Evolutionary conservation across 1,284 basidiomycete species (phyloP), one percentile per base, ranked within the genome.

Genomic region (Grifola frondosa): DNA sequence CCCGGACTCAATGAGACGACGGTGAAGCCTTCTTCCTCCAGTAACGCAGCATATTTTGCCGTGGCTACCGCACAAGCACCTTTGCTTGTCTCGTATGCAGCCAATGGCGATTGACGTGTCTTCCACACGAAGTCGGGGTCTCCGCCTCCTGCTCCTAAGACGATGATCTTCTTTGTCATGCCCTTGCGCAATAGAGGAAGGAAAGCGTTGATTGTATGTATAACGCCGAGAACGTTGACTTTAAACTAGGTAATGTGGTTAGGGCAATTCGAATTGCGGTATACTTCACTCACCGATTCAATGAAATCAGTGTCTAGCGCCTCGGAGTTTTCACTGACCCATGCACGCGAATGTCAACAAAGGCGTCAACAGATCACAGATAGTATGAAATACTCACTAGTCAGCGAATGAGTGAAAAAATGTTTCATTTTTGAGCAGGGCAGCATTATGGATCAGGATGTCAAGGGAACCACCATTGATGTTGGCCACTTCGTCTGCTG

Each of bases 61-160:
- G 62, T 57, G 23, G 58, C 64, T 58, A 73, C 62, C 42, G 70
- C 65, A n/a, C 65, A 37, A 1, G 64, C 70, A 4, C 67, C 64
- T 49, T 71, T 72, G 22, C 63, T 60, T 15, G 66, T 58, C 6
- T 54, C 43, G 52, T 73, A 73, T 11, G 67, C 56, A 3, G 49
- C 42, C 16, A 39, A 24, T 31, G 32, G 36, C 1, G 36, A 20
- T 6, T 53, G 30, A 28, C 48, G 54, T 15, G 38, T 24, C 4
- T 31, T 21, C 10, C 57, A 30, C 7, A 54, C 61, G 19, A 62
- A 37, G 10, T 66, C 61, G 6, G 54, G 30, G 42, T 69, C 63
- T 5, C 49, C 71, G 7, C 60, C 43, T 2, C 56, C 64, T 6
- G 56, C 61, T 44, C 53, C 55, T 42, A 73, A 47, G 11, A 60